These are phyloP conservation scores for Fusarium neocosmosporiellum DNA, from an alignment of 2,329 filamentous ascomycete species.

Conservation along the genomic window DNA sequence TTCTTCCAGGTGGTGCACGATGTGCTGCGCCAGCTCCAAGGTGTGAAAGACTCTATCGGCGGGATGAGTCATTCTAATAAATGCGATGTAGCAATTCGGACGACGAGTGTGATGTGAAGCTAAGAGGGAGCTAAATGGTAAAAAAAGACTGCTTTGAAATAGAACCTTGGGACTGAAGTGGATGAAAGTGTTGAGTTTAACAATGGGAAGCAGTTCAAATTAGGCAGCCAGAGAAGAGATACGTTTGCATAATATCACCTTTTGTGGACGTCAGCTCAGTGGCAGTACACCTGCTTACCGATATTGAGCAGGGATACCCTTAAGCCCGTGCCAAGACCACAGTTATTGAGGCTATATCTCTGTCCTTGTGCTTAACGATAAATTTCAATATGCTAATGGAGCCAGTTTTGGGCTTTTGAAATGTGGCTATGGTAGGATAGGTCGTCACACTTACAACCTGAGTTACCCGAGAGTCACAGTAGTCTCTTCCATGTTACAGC, in stretches of 20 bases:
- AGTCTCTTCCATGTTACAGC: not conserved
- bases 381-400: not conserved
- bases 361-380: not conserved
- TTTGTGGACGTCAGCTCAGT: not conserved
- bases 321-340: not conserved
- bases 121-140: not conserved
- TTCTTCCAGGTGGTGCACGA: slow-evolving; percentile 15
- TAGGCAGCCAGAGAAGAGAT: not conserved
- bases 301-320: not conserved
- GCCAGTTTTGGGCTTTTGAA: too few species aligned
- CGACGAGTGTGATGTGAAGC: not conserved
- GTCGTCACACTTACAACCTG: too few species aligned
- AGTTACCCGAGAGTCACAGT: not conserved
- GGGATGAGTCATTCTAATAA: not conserved
- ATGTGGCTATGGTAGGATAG: not conserved
- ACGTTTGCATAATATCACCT: not conserved
- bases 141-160: not conserved
- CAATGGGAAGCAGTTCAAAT: not conserved
- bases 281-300: not conserved
- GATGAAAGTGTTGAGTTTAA: not conserved
- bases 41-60: slow-evolving; percentile 25
- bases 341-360: too few species aligned
- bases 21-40: slow-evolving; percentile 20
- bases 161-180: not conserved
- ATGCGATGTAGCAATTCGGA: not conserved